Conservation (phyloP, 2,329 filamentous ascomycete species). For the Lachnellula arida region DNA sequence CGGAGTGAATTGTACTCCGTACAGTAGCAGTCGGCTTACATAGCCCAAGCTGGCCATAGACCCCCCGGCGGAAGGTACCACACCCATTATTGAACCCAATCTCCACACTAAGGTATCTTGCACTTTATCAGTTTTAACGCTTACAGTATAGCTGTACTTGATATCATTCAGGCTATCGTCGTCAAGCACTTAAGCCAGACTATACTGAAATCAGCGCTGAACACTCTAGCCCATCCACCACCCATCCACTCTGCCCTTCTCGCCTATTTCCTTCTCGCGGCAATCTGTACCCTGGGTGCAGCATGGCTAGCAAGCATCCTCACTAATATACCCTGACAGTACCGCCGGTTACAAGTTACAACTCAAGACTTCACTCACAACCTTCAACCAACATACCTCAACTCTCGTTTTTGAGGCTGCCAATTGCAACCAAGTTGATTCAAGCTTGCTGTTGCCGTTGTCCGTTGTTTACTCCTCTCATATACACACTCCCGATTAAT, state of each 20-base stretch:
- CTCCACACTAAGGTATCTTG: background rate
- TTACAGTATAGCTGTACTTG: too few relatives aligned
- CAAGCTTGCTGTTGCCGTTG: background rate
- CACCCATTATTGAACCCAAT: background rate
- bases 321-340: background rate
- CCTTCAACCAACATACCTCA: background rate
- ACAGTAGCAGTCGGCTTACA: too few relatives aligned
- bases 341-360: background rate
- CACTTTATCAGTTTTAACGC: too few relatives aligned
- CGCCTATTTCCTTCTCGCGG: background rate
- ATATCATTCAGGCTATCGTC: too few relatives aligned
- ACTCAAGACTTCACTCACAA: background rate
- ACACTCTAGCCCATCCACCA: background rate
- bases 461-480: background rate
- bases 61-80: too few relatives aligned
- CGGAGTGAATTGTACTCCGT: too few relatives aligned
- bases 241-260: background rate
- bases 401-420: slow-evolving; percentile 13
- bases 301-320: background rate
- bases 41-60: too few relatives aligned
- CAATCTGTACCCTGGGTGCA: background rate
- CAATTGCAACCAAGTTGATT: slow-evolving; percentile 1
- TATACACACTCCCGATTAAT: slow-evolving; percentile 4
- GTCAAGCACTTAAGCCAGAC: too few relatives aligned
- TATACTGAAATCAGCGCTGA: too few relatives aligned